Percentiles rank a stretch among this genome's conserved stretches.
Evolutionary conservation across 2,329 filamentous ascomycete species (phyloP).

Genomic region (Knoxdaviesia proteae): DNA sequence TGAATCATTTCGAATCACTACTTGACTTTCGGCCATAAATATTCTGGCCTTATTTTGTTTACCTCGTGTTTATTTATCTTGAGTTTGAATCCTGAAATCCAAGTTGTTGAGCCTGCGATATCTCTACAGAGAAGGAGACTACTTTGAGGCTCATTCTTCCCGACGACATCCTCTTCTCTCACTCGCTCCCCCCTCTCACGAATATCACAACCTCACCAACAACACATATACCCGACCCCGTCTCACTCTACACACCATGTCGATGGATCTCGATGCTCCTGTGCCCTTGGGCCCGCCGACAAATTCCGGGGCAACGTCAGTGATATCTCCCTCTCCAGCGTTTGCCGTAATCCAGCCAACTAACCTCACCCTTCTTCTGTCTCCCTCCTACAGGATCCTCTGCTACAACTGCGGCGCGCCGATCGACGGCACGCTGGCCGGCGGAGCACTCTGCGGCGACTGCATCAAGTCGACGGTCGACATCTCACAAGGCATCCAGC

Average conservation of each 20-base stretch:
- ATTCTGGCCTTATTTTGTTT: not conserved
- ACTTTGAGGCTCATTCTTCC: too few species aligned
- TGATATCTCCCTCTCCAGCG: conserved; percentile 3
- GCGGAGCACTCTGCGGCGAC: conserved; percentile 83
- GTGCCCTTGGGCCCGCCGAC: conserved; percentile 14
- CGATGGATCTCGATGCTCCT: conserved; percentile 24
- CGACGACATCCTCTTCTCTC: too few species aligned
- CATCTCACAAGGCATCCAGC: conserved; percentile 75
- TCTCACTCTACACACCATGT: conserved; percentile 8
- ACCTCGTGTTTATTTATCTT: not conserved
- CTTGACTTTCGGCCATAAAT: not conserved
- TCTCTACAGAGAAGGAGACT: too few species aligned
- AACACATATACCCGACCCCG: not conserved
- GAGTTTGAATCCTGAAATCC: not conserved
- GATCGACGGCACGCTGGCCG: conserved; percentile 74
- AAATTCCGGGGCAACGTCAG: conserved; percentile 18
- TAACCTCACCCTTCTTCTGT: too few species aligned
- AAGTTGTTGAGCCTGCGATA: too few species aligned
- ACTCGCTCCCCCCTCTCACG: too few species aligned
- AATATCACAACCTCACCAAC: not conserved
- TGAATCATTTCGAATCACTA: not conserved
- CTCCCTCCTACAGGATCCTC: conserved; percentile 42
- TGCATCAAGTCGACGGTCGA: conserved; percentile 90
- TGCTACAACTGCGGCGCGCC: conserved; percentile 95
- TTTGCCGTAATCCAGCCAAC: too few species aligned